Conservation (phyloP, 2,329 filamentous ascomycete genomes). For the Zarea fungicola region DNA sequence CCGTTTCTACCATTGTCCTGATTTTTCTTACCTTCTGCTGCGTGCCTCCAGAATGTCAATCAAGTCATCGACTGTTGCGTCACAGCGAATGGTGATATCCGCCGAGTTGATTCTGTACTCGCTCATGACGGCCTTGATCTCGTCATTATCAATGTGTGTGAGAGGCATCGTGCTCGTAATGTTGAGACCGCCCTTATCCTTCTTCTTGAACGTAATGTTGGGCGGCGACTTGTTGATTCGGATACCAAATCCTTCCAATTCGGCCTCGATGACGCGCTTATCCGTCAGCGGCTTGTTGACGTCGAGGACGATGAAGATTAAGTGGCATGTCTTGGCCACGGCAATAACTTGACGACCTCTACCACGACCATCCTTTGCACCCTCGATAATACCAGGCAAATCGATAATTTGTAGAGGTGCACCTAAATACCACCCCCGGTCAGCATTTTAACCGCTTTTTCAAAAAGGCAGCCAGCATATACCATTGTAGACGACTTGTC, state of each 20-base stretch:
- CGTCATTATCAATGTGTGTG: constrained; percentile 87
- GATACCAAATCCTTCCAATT: constrained; percentile 96
- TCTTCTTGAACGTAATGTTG: constrained; percentile 99
- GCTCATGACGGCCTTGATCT: constrained; percentile 96
- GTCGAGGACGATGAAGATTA: constrained; percentile 97
- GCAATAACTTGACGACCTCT: constrained; percentile 97
- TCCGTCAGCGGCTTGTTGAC: constrained; percentile 98
- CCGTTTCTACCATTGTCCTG: background rate
- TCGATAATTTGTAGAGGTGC: constrained; percentile 98
- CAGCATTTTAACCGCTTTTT: too few species aligned
- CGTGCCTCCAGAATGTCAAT: constrained; percentile 95
- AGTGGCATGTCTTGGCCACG: constrained; percentile 95
- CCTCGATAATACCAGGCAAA: constrained; percentile 96
- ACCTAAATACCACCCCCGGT: too few species aligned
- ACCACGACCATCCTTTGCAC: constrained; percentile 96
- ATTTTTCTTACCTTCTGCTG: constrained; percentile 52
- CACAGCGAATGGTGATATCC: constrained; percentile 95
- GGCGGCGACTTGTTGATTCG: constrained; percentile 95
- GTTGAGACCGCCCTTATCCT: constrained; percentile 94
- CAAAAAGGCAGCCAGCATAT: constrained; percentile 17
- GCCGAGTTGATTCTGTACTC: constrained; percentile 96
- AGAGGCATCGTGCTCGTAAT: constrained; percentile 93
- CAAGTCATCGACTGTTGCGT: constrained; percentile 93
- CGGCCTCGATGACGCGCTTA: constrained; percentile 90
- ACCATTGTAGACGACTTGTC: constrained; percentile 92